Evolutionary conservation across 192 early-diverging fungal species (phyloP).

Genomic region (Blastocladiella britannica): DNA sequence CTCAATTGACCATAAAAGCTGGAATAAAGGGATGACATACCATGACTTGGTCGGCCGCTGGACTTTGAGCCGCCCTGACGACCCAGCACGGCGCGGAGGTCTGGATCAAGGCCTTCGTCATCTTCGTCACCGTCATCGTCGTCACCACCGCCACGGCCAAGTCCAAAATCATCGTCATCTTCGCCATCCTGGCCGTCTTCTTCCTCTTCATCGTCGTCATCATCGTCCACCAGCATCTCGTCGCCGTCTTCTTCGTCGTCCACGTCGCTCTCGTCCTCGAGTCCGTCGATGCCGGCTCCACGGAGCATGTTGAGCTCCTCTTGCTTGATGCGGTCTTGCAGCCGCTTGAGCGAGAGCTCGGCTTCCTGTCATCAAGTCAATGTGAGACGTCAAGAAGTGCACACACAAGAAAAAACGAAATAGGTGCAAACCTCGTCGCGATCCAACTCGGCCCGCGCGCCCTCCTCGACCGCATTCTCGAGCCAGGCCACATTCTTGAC

Average conservation of each 20-base stretch:
- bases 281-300: conserved; percentile 6
- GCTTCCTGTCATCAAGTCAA: conserved; percentile 13
- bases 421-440: conserved; percentile 28
- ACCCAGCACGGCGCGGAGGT: too few relatives aligned
- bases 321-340: conserved; percentile 27
- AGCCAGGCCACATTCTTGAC: conserved; percentile 26
- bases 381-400: neutral
- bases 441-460: conserved; percentile 25
- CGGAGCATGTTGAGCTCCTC: conserved; percentile 26
- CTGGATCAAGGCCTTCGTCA: neutral
- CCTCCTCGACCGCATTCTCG: conserved; percentile 32
- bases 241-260: conserved; percentile 2
- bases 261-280: conserved; percentile 1
- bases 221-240: conserved; percentile 3
- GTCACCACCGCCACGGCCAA: neutral
- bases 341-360: conserved; percentile 19
- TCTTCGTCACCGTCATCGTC: neutral
- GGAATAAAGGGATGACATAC: too few relatives aligned
- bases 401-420: too few relatives aligned
- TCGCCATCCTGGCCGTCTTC: conserved; percentile 4
- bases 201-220: conserved; percentile 8
- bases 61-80: too few relatives aligned
- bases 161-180: conserved; percentile 5
- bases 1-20: too few relatives aligned
- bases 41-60: too few relatives aligned